Evolutionary conservation across 495 filamentous ascomycete genomes (phyloP).

Genomic region (Oleoguttula mirabilis): DNA sequence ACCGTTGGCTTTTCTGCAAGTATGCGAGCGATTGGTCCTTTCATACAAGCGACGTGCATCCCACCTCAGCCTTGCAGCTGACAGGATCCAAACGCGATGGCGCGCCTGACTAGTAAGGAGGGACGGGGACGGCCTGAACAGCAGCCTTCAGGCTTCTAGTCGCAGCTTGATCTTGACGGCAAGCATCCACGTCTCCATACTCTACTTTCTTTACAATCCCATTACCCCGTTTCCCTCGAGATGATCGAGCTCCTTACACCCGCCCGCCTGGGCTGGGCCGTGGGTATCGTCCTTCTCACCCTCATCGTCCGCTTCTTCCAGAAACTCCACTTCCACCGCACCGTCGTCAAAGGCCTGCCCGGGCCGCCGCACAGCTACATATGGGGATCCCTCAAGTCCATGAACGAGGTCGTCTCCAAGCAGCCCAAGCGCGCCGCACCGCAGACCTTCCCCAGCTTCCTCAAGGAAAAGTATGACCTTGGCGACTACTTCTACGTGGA

Average conservation of each 20-base stretch:
- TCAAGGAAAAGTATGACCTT: conserved; percentile 13
- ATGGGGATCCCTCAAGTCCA: conserved; percentile 27
- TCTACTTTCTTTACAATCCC: too few species aligned
- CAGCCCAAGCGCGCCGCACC: conserved; percentile 7
- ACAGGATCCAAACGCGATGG: too few species aligned
- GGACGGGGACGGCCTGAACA: too few species aligned
- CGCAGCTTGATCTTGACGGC: too few species aligned
- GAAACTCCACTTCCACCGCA: conserved; percentile 3
- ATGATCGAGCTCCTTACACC: conserved; percentile 1
- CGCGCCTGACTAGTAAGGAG: too few species aligned
- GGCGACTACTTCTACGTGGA: conserved; percentile 33
- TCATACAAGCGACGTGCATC: too few species aligned
- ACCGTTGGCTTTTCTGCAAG: too few species aligned
- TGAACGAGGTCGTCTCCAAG: conserved; percentile 21
- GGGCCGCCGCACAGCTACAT: conserved; percentile 33
- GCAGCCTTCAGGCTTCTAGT: too few species aligned
- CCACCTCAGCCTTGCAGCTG: too few species aligned
- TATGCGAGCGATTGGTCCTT: too few species aligned
- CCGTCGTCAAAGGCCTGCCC: conserved; percentile 18
- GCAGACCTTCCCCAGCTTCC: conserved; percentile 1
- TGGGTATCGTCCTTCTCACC: conserved; percentile 5
- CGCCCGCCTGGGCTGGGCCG: conserved; percentile 7
- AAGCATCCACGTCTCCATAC: too few species aligned
- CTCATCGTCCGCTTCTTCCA: conserved; percentile 8
- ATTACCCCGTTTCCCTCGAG: too few species aligned